Percentiles rank a stretch among this genome's conserved stretches.
phyloP scores from a whole-genome alignment of 805 yeast genomes.

The Candida multigemmis region DNA sequence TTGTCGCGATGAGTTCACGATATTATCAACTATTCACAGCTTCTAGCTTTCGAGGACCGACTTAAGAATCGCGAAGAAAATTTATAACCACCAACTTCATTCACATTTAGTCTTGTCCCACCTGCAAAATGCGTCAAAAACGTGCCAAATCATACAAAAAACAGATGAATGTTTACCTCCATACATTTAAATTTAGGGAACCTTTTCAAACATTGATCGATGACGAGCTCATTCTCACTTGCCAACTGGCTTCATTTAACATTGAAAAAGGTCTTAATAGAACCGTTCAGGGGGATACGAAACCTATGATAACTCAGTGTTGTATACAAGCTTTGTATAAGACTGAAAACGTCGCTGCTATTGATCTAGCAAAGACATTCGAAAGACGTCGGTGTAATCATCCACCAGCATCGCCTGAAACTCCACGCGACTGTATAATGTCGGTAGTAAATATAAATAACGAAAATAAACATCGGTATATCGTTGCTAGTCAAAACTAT shows the following conservation, averaged over 20 bases:
- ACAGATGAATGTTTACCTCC: slow-evolving; percentile 78
- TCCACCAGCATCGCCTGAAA: slow-evolving; percentile 48
- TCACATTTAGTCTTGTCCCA: background rate
- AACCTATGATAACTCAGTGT: slow-evolving; percentile 92
- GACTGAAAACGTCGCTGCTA: slow-evolving; percentile 64
- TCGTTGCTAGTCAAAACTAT: slow-evolving; percentile 78
- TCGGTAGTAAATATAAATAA: slow-evolving; percentile 65
- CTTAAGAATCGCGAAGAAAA: too few species aligned
- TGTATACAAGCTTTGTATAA: slow-evolving; percentile 81
- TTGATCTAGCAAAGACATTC: slow-evolving; percentile 68
- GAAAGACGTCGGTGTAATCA: slow-evolving; percentile 95
- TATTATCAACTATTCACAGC: too few species aligned
- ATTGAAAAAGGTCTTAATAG: slow-evolving; percentile 71
- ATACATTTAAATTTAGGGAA: slow-evolving; percentile 84
- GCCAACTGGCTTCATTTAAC: slow-evolving; percentile 63
- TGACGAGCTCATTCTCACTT: slow-evolving; percentile 61
- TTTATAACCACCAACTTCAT: too few species aligned
- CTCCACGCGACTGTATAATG: slow-evolving; percentile 69
- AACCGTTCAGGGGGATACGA: slow-evolving; percentile 77
- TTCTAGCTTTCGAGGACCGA: too few species aligned
- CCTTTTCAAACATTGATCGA: slow-evolving; percentile 91
- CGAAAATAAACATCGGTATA: slow-evolving; percentile 80
- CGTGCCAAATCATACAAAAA: slow-evolving; percentile 91
- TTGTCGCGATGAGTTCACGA: too few species aligned
- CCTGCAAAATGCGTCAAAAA: slow-evolving; percentile 75